Evolutionary conservation across 805 yeast species (phyloP).

Genomic region (Cyberlindnera petersonii): DNA sequence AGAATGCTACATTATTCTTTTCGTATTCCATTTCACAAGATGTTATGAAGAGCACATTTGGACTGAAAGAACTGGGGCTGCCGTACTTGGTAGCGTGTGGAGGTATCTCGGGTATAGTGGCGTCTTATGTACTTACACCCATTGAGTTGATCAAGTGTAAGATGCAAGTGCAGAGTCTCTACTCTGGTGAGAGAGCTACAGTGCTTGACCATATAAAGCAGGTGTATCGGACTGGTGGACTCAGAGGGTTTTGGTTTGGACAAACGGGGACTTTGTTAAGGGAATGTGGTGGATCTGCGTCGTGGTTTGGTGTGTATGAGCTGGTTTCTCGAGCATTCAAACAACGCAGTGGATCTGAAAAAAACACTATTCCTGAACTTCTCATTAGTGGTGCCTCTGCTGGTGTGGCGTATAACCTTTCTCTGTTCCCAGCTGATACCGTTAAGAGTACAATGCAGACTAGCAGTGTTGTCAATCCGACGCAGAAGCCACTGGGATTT

Average conservation of each 20-base stretch:
- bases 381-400: conserved; percentile 82
- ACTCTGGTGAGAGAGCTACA: conserved; percentile 28
- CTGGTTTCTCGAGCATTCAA: conserved; percentile 39
- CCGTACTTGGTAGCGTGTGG: conserved; percentile 60
- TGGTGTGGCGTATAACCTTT: conserved; percentile 75
- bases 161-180: conserved; percentile 62
- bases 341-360: conserved; percentile 27
- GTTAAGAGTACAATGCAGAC: conserved; percentile 85
- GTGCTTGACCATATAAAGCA: conserved; percentile 37
- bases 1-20: conserved; percentile 75
- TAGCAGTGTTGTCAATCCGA: conserved; percentile 33
- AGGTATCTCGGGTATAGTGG: conserved; percentile 75
- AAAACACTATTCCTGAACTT: conserved; percentile 46
- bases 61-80: conserved; percentile 32
- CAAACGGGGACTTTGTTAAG: conserved; percentile 75
- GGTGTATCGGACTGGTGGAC: conserved; percentile 49
- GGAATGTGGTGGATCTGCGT: conserved; percentile 86
- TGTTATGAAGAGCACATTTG: conserved; percentile 28
- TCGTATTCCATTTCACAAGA: conserved; percentile 50
- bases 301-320: conserved; percentile 93
- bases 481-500: conserved; percentile 29
- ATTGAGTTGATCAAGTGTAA: conserved; percentile 89
- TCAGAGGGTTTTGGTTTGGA: conserved; percentile 82
- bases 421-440: conserved; percentile 87
- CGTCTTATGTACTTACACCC: conserved; percentile 84